Base-by-base conservation (phyloP, 2,329 filamentous ascomycete genomes). In the Claviceps arundinis region DNA sequence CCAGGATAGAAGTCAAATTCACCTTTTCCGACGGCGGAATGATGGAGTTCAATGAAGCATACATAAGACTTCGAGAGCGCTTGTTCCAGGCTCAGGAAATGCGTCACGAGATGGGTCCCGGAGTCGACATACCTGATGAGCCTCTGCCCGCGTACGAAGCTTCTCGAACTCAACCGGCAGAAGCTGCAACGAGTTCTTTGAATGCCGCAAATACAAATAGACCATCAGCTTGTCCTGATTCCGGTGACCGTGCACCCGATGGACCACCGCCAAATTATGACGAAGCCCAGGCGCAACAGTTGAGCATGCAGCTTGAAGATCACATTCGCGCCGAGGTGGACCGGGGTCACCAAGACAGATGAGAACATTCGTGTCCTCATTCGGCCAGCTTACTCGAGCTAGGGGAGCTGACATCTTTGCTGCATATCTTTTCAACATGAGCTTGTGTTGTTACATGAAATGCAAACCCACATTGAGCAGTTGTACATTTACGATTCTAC, bases 21-120 rank as follows among this genome's bases (percentile, higher is more conserved):
- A 89, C 84, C 22, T 97, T 97, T 73, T 90, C 89, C 64, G 90
- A 97, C 56, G 91, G 91, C 44, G 91, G 91, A n/a, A 90, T 90
- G 54, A 93, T 86, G 65, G 89, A 95, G 59, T 97, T 95, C 63
- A 84, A 90, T 61, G 79, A 81, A 49, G 80, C 80, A 50, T 95
- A 90, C 62, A 88, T 94, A 61, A 77, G 85, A 52, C 82, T 96
- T 57, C 89, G 88, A 64, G 90, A 95, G 63, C 79, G 89, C 6
- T 71, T 95, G 52, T 78, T 85, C 57, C 88, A 96, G 61, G 88
- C 84, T 7, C 80, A 89, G 40, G 87, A 93, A 52, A 77, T 86
- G 54, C 83, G 84, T 37, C 70, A 83, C 52, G 84, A 86, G 60
- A 81, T 76, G 56, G 84, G 83, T n/a, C 74, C 74, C 57, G 73